Base-by-base conservation (phyloP, 1,284 basidiomycete species). In the Rhodotorula sp. region DNA sequence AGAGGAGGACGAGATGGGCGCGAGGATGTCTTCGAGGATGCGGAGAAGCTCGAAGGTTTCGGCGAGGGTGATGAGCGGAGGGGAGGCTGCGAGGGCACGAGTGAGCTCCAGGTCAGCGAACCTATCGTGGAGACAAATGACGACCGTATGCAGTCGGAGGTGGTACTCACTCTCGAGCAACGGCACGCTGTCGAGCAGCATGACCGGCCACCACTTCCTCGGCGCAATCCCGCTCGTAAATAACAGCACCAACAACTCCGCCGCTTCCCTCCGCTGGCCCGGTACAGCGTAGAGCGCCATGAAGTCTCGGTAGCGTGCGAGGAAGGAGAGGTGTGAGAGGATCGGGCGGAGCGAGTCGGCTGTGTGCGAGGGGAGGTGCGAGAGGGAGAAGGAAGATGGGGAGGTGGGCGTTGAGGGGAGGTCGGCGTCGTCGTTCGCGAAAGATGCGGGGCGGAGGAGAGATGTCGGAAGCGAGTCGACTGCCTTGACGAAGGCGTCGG, bases 271-370 rank as follows among this genome's bases (percentile, higher is more conserved):
- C n/a, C 78, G 76, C 10, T 78, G 78, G 3, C 79, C 82, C 48
- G 78, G 39, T 10, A 44, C 74, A 0, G 74, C 71, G 44, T 81
- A 77, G 65, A 80, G 80, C 7, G 82, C 77, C 47, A 83, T 78
- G 71, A 83, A 83, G 71, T 83, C 82, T 51, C 82, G 75, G 73
- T 84, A 83, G 59, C 81, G 78, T 24, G 82, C 79, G 15, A 84
- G 76, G 79, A 84, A 84, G 22, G 79, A 74, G 39, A 84, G 76
- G 29, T 79, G 77, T 2, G 80, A 76, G 2, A 80, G 79, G 63
- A 79, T 64, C 44, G 63, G 67, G 29, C 62, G 60, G 36, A 49
- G 61, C 19, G 59, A 54, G n/a, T 66, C 59, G 30, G 51, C n/a
- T 51, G 29, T 36, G 34, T 39, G n/a, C 17, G 55, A 60, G 58